Evolutionary conservation across 1,284 basidiomycete genomes (phyloP), one percentile per base, ranked within the genome.

Genomic region (Heterobasidion annosum): DNA sequence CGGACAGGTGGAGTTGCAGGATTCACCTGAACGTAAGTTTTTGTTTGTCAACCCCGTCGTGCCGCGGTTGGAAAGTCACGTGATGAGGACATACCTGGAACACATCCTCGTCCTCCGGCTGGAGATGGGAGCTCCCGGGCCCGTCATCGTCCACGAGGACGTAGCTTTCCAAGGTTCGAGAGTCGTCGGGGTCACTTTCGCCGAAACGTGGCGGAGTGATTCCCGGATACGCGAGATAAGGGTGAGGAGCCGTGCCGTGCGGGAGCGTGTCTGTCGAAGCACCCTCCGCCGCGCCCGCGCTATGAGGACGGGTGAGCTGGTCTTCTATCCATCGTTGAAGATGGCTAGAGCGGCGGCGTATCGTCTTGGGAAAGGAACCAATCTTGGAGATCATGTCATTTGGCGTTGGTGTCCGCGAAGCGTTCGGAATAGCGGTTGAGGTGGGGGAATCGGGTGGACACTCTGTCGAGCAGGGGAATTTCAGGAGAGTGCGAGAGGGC

Each of bases 291-390:
- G 46, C 16, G 19, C 46, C 13, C 18, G 50, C 43, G 54, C 55
- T 37, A 51, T 51, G 51, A 47, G 48, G 57, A 43, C 37, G n/a
- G 55, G 61, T 57, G 57, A 79, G 80, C 64, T 86, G 81, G 48
- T 87, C 83, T 46, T 75, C 70, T 50, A 88, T 79, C 86, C 86
- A 88, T 56, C 76, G 79, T 60, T 83, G 75, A 54, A 88, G 72
- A 64, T 79, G 75, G 64, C 81, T 84, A 10, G 82, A 79, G 49
- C 79, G 78, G 53, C 71, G 71, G 13, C 65, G 65, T 54, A 70
- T 43, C 12, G 10, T n/a, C n/a, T n/a, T 40, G n/a, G 37, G 37
- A 40, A 40, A n/a, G n/a, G 37, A 4, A 40, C 37, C n/a, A n/a
- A 40, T 40, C 37, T 12, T 40, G 34, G 25, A 35, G 48, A 34